Conservation (phyloP, 208 protist species). For the Paratrypanosoma confusum region DNA sequence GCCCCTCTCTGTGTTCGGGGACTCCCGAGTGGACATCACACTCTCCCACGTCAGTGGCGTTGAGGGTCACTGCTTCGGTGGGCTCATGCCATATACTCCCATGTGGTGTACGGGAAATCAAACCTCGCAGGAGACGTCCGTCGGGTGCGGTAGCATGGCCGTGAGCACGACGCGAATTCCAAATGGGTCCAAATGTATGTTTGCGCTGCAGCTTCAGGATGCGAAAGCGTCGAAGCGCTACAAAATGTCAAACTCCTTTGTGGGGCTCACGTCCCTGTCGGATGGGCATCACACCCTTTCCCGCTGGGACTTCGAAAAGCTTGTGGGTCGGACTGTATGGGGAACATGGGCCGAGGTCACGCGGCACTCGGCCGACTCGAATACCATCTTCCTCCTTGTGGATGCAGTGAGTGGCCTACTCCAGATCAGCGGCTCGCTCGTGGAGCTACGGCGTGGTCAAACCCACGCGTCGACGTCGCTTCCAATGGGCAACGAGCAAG, state of each 20-base stretch:
- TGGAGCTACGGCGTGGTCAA: constrained; percentile 49
- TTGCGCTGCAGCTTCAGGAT: constrained; percentile 14
- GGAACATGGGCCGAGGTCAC: constrained; percentile 70
- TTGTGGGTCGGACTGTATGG: constrained; percentile 50
- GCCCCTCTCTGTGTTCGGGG: constrained; percentile 29
- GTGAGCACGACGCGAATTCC: constrained; percentile 61
- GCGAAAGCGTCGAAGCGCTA: not conserved
- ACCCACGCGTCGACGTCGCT: not conserved
- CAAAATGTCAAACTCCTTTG: constrained; percentile 39
- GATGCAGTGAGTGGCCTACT: constrained; percentile 46
- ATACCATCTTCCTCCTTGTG: constrained; percentile 47
- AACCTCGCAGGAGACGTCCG: constrained; percentile 12
- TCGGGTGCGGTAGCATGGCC: constrained; percentile 39
- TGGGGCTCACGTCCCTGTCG: constrained; percentile 59
- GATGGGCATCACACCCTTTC: constrained; percentile 23
- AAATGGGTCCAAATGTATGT: constrained; percentile 34
- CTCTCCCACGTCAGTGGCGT: constrained; percentile 61
- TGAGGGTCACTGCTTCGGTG: constrained; percentile 61
- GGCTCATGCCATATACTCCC: constrained; percentile 53
- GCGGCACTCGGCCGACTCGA: constrained; percentile 30
- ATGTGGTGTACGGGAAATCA: constrained; percentile 51
- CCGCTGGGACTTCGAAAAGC: constrained; percentile 44
- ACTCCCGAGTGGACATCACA: constrained; percentile 44
- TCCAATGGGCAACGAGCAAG: not conserved
- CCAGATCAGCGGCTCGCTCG: constrained; percentile 52